Evolutionary conservation across 2,329 filamentous ascomycete species (phyloP), one percentile per base, ranked within the genome.

Genomic region (Phyllosticta citrichinensis): DNA sequence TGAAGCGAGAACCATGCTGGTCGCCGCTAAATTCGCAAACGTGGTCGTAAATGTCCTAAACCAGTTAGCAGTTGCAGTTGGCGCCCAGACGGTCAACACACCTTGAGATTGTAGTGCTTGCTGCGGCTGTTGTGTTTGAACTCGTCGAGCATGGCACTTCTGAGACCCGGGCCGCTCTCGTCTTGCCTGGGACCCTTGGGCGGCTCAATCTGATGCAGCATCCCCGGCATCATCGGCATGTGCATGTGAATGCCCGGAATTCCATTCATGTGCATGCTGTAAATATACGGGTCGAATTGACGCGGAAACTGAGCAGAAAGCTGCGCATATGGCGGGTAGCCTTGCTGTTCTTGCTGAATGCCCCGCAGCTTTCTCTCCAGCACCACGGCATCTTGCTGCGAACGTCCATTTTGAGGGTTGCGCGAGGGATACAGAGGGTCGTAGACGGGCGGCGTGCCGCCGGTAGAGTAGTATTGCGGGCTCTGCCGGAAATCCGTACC

Each of bases 1-100:
- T 96, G 73, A 97, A 97, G 0, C 94, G 85, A 1, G 94, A 99
- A 1, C 92, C 94, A 67, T 96, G 88, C 72, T 97, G 94, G 70
- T 99, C 94, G 17, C 94, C 93, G 67, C 90, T 92, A 73, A 97
- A 97, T 70, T 97, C 93, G 0, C 96, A 91, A 47, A 97, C 84
- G 69, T 96, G 85, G 60, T 83, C 83, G 70, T 89, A 93, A 52
- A 97, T 93, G 65, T 96, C 89, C 81, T 86, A 19, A 14, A 19
- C 19, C 12, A 22, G n/a, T 62, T 35, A 60, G 40, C 33, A 20
- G 10, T 14, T 10, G 2, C 17, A n/a, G n/a, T 50, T n/a, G 11
- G 14, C 19, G 53, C 8, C 8, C 1, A 20, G 53, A 20, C 6
- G 14, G 17, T 54, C 11, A 14, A 25, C 70, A 58, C 73, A 86